phyloP scores from a whole-genome alignment of 78 protist species.

The Trichosphaerium sp. region DNA sequence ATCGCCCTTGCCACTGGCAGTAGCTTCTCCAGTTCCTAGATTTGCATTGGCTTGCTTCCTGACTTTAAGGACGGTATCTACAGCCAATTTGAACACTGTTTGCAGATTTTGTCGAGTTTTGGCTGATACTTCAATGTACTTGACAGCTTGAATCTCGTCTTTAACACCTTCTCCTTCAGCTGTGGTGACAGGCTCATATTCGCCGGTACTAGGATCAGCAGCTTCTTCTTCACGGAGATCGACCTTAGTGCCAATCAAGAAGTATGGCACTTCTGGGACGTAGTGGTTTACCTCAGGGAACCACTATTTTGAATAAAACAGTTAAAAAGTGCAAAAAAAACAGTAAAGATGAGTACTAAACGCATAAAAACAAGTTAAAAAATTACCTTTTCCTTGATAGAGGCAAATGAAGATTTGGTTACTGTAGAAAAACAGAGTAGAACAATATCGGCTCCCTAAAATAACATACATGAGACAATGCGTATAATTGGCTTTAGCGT shows the following conservation, averaged over 20 bases:
- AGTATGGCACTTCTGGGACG: not conserved
- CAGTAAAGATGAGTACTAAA: no score
- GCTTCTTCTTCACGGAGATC: not conserved
- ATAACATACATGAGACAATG: not conserved
- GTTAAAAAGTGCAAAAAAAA: not conserved
- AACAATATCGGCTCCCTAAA: not conserved
- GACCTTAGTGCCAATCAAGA: not conserved
- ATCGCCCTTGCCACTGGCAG: no score
- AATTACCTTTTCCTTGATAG: conserved; percentile 35
- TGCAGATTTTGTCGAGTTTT: not conserved
- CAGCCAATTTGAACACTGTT: not conserved
- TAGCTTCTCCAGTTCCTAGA: no score
- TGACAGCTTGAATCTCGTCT: not conserved
- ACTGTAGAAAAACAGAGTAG: conserved; percentile 11
- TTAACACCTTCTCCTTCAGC: not conserved
- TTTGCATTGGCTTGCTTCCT: not conserved
- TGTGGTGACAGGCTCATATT: not conserved
- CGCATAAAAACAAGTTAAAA: no score
- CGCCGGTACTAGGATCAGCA: not conserved
- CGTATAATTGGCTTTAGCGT: not conserved
- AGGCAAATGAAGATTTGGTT: conserved; percentile 31
- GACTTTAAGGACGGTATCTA: not conserved
- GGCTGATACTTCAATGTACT: not conserved
- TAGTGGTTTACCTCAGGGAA: not conserved
- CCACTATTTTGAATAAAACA: not conserved